Base-by-base conservation (phyloP, 768 basidiomycete genomes). In the button mushroom (Agaricus bisporus) region DNA sequence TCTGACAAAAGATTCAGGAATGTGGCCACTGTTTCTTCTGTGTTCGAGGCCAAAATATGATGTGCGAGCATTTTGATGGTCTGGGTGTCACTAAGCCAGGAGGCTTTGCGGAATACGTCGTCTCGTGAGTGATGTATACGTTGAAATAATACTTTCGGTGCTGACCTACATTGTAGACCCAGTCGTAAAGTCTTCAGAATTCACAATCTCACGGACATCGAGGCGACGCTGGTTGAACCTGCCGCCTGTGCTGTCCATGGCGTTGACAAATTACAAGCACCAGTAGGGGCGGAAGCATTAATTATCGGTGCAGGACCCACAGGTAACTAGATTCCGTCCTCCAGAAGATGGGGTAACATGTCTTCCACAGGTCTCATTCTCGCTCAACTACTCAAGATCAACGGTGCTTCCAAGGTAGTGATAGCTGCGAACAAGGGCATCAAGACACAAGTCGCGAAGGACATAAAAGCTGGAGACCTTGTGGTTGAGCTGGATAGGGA, bases 181-280 rank as follows among this genome's bases (percentile, higher is more conserved):
- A 37, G 26, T 25, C 38, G 83, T 64, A 93, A 92, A 63, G 73
- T 90, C n/a, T 95, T 89, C 78, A 91, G 90, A 69, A 85, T 94
- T 61, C 72, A 91, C 59, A 94, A 94, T 70, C 78, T 95, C 49
- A 81, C 81, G 8, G 91, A 94, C 63, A 86, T 90, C 62, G 91
- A 94, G 57, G 82, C 91, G 0, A 92, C 90, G 2, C 79, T 95
- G 25, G 75, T 94, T 37, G 93, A 95, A 65, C 93, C 93, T 36
- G 88, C 91, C 2, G 86, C 92, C 5, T 95, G 93, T 60, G 93
- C 93, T 28, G 81, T 95, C 47, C 93, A 95, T 65, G 93, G 93
- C 5, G 82, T 94, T 56, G 93, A 95, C 70, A 91, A 91, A 67
- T 80, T 95, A 52, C 80, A 74, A 50, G 84, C 89, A 2, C 81